Conservation (phyloP, 116 monocot genomes). For the Iris pallida region DNA sequence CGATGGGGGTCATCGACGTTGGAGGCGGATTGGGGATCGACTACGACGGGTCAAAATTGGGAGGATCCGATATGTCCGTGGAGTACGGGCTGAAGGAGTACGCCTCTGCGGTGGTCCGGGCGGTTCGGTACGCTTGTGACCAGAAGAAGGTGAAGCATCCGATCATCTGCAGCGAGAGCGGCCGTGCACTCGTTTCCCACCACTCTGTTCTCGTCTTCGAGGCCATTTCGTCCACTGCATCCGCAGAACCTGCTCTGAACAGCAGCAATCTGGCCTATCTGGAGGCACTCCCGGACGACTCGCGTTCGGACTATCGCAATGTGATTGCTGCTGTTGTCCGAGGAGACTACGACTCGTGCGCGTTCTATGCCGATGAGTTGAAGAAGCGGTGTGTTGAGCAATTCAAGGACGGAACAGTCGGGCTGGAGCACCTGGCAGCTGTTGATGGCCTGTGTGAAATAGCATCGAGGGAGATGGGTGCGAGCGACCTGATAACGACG, state of each 20-base stretch:
- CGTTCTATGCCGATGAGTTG: constrained; percentile 56
- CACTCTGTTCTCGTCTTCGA: constrained; percentile 92
- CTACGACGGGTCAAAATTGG: constrained; percentile 76
- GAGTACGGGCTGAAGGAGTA: constrained; percentile 78
- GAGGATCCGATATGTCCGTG: constrained; percentile 79
- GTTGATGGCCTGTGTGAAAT: constrained; percentile 75
- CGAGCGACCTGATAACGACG: constrained; percentile 21
- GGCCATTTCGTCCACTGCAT: constrained; percentile 42
- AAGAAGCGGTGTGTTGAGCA: constrained; percentile 60
- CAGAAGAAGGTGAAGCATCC: constrained; percentile 67
- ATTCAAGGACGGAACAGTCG: constrained; percentile 75
- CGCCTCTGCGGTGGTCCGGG: constrained; percentile 53
- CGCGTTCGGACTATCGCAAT: constrained; percentile 50
- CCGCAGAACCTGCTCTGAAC: neutral
- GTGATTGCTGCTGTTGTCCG: constrained; percentile 55
- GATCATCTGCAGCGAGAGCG: constrained; percentile 91
- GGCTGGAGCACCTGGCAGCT: constrained; percentile 72
- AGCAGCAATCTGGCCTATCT: constrained; percentile 37
- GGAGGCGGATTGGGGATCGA: constrained; percentile 92
- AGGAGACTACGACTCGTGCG: constrained; percentile 49
- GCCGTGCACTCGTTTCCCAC: constrained; percentile 86
- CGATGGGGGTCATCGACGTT: constrained; percentile 78
- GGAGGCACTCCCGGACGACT: constrained; percentile 61
- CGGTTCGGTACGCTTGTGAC: constrained; percentile 66
- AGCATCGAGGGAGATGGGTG: constrained; percentile 34